Base-by-base conservation (phyloP, 805 yeast species). In the Sugiyamaella smithiae region DNA sequence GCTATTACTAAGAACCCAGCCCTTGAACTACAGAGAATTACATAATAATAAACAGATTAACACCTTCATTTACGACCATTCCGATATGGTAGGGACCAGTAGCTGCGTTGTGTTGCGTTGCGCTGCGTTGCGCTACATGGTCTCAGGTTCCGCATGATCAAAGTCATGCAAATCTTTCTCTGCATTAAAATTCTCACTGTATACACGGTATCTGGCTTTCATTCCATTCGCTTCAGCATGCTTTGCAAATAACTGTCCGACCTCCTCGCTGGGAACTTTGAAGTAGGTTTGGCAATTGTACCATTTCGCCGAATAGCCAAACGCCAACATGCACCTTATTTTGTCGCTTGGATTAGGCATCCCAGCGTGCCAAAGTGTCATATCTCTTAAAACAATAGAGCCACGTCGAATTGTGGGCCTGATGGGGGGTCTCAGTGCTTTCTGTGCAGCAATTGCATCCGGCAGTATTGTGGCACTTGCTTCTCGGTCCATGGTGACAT, bases 311-410 rank as follows among this genome's bases (percentile, higher is more conserved):
- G 45, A 28, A 22, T 49, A 50, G 17, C 55, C 57, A 5, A 52
- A 25, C 1, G 51, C 55, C 17, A 49, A 23, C 58, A 54, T 54
- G 32, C 54, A 50, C 14, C 58, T 22, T 17, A 49, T 35, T 4
- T 54, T 19, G n/a, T 40, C 44, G 43, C 49, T 43, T 6, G 51
- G 50, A 32, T 52, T 54, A 11, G 56, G 56, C 52, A 46, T 48
- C 11, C 56, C 58, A n/a, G 48, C 40, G 29, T 55, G 58, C 58
- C 58, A 55, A 24, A 53, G 36, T 8, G 47, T 31, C 36, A 50
- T 26, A 40, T 55, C 58, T n/a, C 58, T 46, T 4, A 55, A 33
- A 5, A 55, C 52, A 28, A 55, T 50, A 2, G 58, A 50, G 5
- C 58, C 58, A 42, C 37, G 40, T 7, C 43, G 45, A 14, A 53